Conservation (phyloP, 768 basidiomycete species). For the Trichaptum fuscoviolaceum region DNA sequence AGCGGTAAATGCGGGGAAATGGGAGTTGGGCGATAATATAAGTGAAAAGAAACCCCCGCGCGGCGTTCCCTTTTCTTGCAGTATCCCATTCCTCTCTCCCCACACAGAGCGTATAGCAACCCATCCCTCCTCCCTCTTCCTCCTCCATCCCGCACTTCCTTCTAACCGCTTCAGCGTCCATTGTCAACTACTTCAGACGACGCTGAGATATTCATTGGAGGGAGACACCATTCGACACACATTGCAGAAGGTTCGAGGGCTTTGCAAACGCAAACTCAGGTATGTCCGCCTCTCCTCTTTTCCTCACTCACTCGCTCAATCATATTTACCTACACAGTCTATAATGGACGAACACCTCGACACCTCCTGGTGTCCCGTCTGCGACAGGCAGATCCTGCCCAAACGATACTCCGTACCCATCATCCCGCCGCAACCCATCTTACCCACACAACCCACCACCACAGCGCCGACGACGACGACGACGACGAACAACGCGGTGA, state of each 20-base stretch:
- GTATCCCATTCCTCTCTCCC: no score
- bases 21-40: no score
- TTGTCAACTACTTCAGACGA: no score
- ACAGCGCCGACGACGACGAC: no score
- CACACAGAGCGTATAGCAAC: neutral
- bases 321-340: no score
- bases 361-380: conserved; percentile 76
- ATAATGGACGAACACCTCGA: conserved; percentile 43
- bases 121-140: neutral
- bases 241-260: no score
- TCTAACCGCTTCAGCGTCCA: no score
- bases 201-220: no score
- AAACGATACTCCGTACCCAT: conserved; percentile 57
- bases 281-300: conserved; percentile 4
- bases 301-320: conserved; percentile 15
- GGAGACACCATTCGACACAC: no score
- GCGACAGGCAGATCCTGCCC: conserved; percentile 75
- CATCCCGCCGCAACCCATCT: conserved; percentile 19
- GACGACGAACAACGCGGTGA: conserved; percentile 18
- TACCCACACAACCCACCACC: conserved; percentile 13
- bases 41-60: neutral
- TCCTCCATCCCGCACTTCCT: neutral
- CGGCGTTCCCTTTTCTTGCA: neutral
- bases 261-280: no score
- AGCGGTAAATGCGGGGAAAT: neutral